These are phyloP conservation scores for Volvox reticuliferus DNA, from an alignment of 139 green algal genomes.

Conservation along the genomic window DNA sequence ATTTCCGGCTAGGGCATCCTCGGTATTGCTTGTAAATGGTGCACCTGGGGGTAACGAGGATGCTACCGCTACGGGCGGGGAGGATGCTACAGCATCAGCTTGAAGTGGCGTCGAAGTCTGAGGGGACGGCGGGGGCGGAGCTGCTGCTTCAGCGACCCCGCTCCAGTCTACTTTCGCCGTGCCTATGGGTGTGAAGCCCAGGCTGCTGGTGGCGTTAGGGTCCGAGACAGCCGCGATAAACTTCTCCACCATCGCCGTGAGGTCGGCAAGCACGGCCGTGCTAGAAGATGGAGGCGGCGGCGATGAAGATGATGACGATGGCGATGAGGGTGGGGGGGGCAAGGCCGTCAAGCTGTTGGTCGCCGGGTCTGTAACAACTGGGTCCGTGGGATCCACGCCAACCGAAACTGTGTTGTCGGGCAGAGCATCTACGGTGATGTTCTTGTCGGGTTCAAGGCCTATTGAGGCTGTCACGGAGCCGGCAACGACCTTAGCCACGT, in stretches of 20 bases:
- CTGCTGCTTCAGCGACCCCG: background rate
- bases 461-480: background rate
- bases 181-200: background rate
- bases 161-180: background rate
- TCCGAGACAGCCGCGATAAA: background rate
- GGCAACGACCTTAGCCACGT: conserved; percentile 20
- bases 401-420: background rate
- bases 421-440: background rate
- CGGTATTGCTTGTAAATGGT: background rate
- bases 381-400: background rate
- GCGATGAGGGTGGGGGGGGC: background rate
- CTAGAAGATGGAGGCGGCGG: too few relatives aligned
- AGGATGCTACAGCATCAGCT: background rate
- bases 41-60: background rate
- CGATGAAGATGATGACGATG: background rate
- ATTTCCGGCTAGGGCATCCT: background rate
- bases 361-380: background rate
- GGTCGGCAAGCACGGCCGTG: background rate
- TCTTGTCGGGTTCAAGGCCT: background rate
- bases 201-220: background rate
- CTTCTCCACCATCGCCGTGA: background rate
- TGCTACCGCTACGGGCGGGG: background rate
- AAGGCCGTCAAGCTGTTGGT: background rate
- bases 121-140: background rate
- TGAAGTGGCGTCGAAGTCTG: background rate